Evolutionary conservation across 2,329 filamentous ascomycete genomes (phyloP), one percentile per base, ranked within the genome.

Genomic region (Dichotomopilus funicola): DNA sequence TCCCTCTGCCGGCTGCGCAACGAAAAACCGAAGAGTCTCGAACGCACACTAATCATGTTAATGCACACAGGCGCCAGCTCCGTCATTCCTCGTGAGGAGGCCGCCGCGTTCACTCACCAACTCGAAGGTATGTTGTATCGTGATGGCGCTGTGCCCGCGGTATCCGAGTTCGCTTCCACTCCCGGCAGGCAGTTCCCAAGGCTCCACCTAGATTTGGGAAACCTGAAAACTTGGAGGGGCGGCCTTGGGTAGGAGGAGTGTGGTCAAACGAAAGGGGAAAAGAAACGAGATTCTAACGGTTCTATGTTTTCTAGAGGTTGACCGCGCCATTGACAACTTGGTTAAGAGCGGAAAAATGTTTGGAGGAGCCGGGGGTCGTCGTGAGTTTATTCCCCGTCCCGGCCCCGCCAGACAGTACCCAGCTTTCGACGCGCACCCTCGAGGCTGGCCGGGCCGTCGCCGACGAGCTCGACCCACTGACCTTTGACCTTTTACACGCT

Each of bases 301-400:
- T 63, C 35, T 53, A 53, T 55, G 53, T 52, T 55, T n/a, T 61
- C 42, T 68, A 96, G 94, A 99, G 82, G 91, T 99, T 66, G 94
- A 97, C 63, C 87, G 92, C 70, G 92, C 92, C 64, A 85, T 92
- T 67, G 94, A 97, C 68, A 97, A 97, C 72, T 82, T 99, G 59
- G 82, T 92, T 68, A 97, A 97, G 81, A 96, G 91, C 71, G 91
- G 91, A 67, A 97, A 97, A 78, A 86, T 91, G 75, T 94, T 92
- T 73, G 83, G 80, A 67, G 75, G 76, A 68, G 62, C 67, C 49
- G 78, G 78, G 67, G 81, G 77, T 67, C 89, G 94, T 73, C 88
- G 91, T 80, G 89, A 96, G 75, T 95, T 84, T 57, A 79, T 86
- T 80, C 75, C 83, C 71, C 77, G 82, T 73, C 78, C 80, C 70